These are phyloP conservation scores for Boletus huronensis DNA, from an alignment of 768 basidiomycete species.

Conservation along the genomic window DNA sequence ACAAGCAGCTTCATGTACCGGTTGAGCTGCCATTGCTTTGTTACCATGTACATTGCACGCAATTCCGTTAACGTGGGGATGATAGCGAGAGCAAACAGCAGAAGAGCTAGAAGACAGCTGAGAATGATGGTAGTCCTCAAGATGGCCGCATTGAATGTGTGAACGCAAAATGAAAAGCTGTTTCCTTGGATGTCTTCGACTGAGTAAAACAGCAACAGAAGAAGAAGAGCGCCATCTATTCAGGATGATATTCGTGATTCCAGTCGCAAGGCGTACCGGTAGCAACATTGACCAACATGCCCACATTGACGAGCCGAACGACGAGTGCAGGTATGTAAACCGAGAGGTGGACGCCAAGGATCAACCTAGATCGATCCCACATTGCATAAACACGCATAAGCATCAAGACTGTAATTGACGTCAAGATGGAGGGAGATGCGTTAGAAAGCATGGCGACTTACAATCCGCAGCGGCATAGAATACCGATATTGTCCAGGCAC, in stretches of 20 bases:
- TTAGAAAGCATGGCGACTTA: background rate
- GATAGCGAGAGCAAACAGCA: background rate
- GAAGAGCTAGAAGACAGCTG: background rate
- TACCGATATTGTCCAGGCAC: background rate
- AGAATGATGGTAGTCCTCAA: background rate
- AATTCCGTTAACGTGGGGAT: background rate
- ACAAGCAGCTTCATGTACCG: background rate
- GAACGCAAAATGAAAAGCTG: background rate
- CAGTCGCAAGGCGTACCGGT: background rate
- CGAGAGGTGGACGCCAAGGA: slow-evolving; percentile 1
- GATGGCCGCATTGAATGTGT: background rate
- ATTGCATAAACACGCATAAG: background rate
- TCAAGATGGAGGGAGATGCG: background rate
- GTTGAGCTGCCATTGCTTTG: background rate
- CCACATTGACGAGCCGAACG: background rate
- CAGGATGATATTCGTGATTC: background rate
- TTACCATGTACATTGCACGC: background rate
- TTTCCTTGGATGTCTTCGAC: background rate
- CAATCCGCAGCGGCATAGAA: slow-evolving; percentile 4
- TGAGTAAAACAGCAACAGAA: background rate
- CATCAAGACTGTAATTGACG: background rate
- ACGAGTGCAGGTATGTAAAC: background rate
- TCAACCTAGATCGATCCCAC: background rate
- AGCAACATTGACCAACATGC: background rate
- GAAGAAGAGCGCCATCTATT: background rate